Evolutionary conservation across 2,329 filamentous ascomycete species (phyloP), one percentile per base, ranked within the genome.

Genomic region (Aschersonia sp.): DNA sequence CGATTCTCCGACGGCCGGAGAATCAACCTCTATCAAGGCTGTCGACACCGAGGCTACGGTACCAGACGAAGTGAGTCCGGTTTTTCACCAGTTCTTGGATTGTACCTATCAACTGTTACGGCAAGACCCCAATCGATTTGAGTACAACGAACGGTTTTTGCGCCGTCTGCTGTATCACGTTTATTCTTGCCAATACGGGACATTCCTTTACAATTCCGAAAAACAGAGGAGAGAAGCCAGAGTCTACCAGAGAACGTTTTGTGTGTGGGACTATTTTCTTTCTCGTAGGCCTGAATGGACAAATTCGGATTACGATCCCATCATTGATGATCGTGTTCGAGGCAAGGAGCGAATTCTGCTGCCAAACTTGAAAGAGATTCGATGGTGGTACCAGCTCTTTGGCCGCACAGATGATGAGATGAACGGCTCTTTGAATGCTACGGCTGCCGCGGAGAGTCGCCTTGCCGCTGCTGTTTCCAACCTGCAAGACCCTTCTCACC

Each of bases 41-140:
- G 65, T 71, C 14, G 69, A 74, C n/a, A 68, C 70, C 54, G 79
- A 87, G 55, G 76, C 81, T 8, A 96, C 88, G 1, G 80, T 81
- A 50, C 80, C 82, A n/a, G 92, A 87, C 55, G 92, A 97, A 68
- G 85, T 94, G 35, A 94, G 88, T 51, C 92, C 92, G 0, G 86
- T 98, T 30, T 98, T 98, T 64, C 92, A 98, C 58, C 92, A 98
- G 60, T 98, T 97, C 64, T 76, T 98, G 8, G 92, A 97, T 59
- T 88, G 87, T 39, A 87, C 87, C 1, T 97, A 92, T 60, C 92
- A 98, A 62, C 72, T 98, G 31, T 68, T 94, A 30, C 75, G 85
- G 51, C 92, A 97, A 61, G 73, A 90, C 57, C 88, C 88, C 0
- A 85, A 79, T 6, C 83, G 89, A 0, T 98, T 98, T 60, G 90